Evolutionary conservation across 2,329 filamentous ascomycete genomes (phyloP), one percentile per base, ranked within the genome.

Genomic region (Calonectria leucothoes): DNA sequence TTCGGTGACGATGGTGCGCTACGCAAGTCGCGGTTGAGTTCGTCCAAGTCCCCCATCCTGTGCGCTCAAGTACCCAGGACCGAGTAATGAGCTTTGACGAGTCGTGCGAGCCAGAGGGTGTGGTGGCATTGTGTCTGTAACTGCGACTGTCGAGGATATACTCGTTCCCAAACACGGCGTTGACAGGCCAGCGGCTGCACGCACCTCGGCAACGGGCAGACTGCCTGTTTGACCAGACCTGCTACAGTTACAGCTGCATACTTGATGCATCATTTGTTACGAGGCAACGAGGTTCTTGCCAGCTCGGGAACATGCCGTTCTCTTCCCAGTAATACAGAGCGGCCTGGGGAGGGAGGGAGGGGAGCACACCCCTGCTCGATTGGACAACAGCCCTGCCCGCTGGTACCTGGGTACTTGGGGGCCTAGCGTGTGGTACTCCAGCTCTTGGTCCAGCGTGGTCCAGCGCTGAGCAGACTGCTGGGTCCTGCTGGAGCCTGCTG

Each of bases 201-300:
- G 45, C 55, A 61, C 64, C 70, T 67, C 55, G 66, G 70, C 65
- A 64, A 68, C 69, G 59, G 59, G 35, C 48, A 57, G 48, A 23
- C 51, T 48, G 51, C 65, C 49, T 48, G 65, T 67, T 67, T 57
- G 65, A 45, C 31, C 23, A 23, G 49, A 35, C 35, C 39, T 51
- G 35, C 35, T 52, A 61, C 55, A 51, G 29, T 39, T 61, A 35
- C 55, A 63, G 48, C 39, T 69, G 45, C 67, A 69, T 61, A 64
- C 55, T 69, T 69, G 67, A 69, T 59, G 67, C 67, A 69, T 52
- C 23, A 35, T 51, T 39, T 69, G 67, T 69, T 69, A 69, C 67
- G 67, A 69, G 57, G 45, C 55, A 69, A 69, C 57, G 55, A 69
- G 67, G 51, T 39, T 64, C 59, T 64, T 64, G 59, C 59, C 59